Conservation (phyloP, 2,329 filamentous ascomycete species). For the Chrysoporthe cubensis region DNA sequence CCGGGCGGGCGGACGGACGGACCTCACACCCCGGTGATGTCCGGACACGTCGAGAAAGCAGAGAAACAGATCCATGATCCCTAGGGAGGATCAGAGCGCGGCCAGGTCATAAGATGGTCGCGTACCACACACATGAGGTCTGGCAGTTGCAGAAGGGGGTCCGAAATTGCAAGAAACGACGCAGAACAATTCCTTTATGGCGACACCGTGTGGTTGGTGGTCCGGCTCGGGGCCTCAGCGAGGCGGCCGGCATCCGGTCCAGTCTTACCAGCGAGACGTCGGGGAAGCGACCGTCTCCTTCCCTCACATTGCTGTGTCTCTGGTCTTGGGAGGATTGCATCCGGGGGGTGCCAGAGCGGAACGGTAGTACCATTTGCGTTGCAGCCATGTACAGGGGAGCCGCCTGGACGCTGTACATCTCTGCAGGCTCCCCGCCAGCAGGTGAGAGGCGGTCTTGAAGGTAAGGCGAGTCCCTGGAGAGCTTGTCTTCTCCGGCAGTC, state of each 20-base stretch:
- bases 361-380: background rate
- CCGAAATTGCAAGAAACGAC: constrained; percentile 4
- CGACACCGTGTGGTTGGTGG: constrained; percentile 15
- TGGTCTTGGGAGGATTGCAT: background rate
- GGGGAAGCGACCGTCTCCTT: background rate
- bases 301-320: background rate
- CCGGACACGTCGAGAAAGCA: background rate
- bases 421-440: background rate
- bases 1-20: too few species aligned
- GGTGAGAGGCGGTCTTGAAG: background rate
- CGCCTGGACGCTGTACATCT: constrained; percentile 1
- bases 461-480: background rate
- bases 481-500: background rate
- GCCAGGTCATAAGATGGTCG: background rate
- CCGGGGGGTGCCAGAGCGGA: background rate
- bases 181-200: constrained; percentile 11
- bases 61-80: background rate
- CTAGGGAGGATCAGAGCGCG: background rate
- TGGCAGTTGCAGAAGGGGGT: background rate
- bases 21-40: background rate
- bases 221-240: constrained; percentile 20
- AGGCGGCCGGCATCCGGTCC: constrained; percentile 14
- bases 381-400: background rate
- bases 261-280: constrained; percentile 1
- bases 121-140: constrained; percentile 2